Percentiles rank a stretch among this genome's conserved stretches.
Evolutionary conservation across 2,329 filamentous ascomycete genomes (phyloP).

Genomic region (Beauveria sp.): DNA sequence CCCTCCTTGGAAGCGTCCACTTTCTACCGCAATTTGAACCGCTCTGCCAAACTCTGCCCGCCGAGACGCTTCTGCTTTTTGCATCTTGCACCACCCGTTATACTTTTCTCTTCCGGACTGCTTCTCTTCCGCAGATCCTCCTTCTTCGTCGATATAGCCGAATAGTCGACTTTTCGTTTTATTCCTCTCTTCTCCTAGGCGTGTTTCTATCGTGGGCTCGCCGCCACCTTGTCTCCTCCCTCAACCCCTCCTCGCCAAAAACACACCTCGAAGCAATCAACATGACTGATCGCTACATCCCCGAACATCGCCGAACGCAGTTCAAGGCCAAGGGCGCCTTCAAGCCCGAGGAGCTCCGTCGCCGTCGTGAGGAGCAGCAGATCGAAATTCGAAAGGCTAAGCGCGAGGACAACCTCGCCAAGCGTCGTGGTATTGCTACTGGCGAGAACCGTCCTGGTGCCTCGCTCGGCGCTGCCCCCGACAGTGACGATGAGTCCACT

Average conservation of each 20-base stretch:
- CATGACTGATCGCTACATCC: constrained; percentile 99
- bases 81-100: constrained; percentile 6
- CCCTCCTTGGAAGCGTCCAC: constrained; percentile 4
- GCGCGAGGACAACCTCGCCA: constrained; percentile 97
- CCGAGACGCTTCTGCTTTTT: constrained; percentile 5
- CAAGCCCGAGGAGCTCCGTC: constrained; percentile 97
- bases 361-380: constrained; percentile 97
- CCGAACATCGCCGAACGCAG: constrained; percentile 96
- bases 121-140: constrained; percentile 4
- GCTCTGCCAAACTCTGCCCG: constrained; percentile 10
- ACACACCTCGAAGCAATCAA: constrained; percentile 33
- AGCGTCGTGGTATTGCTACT: constrained; percentile 87
- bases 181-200: neutral
- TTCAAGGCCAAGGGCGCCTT: constrained; percentile 99
- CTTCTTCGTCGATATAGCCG: neutral
- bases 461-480: constrained; percentile 77
- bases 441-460: constrained; percentile 74
- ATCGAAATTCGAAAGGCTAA: constrained; percentile 98
- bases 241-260: constrained; percentile 14
- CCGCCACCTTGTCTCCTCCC: constrained; percentile 12
- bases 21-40: constrained; percentile 10
- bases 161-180: neutral
- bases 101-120: constrained; percentile 1
- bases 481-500: constrained; percentile 94
- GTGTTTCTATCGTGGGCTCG: neutral